phyloP scores from a whole-genome alignment of 805 yeast species.

The Lipomyces yamanashiensis region DNA sequence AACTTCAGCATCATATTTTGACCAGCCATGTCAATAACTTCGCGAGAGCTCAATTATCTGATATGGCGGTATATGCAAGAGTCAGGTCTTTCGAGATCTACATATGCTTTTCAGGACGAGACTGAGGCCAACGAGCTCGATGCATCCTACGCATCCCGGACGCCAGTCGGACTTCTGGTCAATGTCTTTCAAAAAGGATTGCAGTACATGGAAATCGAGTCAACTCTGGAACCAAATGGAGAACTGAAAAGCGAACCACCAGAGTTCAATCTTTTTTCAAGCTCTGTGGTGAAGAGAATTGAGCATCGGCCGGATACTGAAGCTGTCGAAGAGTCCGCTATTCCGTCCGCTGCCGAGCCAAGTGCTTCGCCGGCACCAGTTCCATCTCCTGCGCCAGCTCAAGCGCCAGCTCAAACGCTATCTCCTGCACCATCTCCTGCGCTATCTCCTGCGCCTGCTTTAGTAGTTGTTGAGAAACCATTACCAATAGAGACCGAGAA shows the following conservation, averaged over 20 bases:
- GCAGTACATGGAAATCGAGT: constrained; percentile 76
- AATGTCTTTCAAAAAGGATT: constrained; percentile 85
- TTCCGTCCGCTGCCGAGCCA: background rate
- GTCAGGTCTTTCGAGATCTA: constrained; percentile 64
- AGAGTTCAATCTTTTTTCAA: constrained; percentile 22
- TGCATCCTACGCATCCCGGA: constrained; percentile 51
- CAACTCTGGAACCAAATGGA: constrained; percentile 27
- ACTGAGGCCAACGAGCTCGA: constrained; percentile 66
- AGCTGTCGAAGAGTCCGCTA: background rate
- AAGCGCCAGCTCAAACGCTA: background rate
- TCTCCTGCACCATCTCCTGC: background rate
- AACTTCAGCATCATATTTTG: background rate
- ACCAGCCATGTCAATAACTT: constrained; percentile 52
- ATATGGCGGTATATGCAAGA: constrained; percentile 94
- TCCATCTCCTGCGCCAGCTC: background rate
- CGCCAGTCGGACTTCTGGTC: constrained; percentile 83
- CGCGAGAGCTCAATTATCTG: constrained; percentile 84
- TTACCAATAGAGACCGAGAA: background rate
- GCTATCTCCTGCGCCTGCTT: background rate
- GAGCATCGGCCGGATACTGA: constrained; percentile 1
- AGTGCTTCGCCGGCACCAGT: background rate
- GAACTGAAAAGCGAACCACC: constrained; percentile 4
- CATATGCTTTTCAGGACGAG: constrained; percentile 80
- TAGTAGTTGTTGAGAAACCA: background rate
- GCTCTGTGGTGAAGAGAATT: background rate